Percentiles rank a stretch among this genome's conserved stretches.
Conservation (phyloP, 1,139 yeast genomes). For the Sugiyamaella paludigena region DNA sequence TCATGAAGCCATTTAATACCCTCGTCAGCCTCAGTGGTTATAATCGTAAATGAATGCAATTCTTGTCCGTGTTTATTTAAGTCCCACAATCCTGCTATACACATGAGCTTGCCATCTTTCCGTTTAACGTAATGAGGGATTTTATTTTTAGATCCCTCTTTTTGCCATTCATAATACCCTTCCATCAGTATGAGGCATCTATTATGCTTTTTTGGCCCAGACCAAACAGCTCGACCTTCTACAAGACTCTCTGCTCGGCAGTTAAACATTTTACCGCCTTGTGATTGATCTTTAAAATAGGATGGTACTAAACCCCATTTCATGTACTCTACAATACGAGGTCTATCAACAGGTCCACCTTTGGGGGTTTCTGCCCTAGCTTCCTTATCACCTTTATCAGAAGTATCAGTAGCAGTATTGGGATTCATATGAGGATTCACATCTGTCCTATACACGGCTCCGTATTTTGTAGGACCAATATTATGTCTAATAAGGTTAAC, state of each 20-base stretch:
- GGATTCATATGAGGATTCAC: constrained; percentile 10
- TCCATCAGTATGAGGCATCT: constrained; percentile 72
- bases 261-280: constrained; percentile 35
- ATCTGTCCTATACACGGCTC: constrained; percentile 44
- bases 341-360: not conserved
- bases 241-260: constrained; percentile 35
- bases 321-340: constrained; percentile 40
- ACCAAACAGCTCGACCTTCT: constrained; percentile 32
- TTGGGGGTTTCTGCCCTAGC: constrained; percentile 3
- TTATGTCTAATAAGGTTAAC: constrained; percentile 39
- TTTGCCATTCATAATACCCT: constrained; percentile 85
- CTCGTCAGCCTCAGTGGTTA: constrained; percentile 67
- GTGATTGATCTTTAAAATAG: constrained; percentile 45
- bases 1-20: constrained; percentile 67
- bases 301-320: constrained; percentile 61
- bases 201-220: constrained; percentile 34
- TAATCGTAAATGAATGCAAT: constrained; percentile 60
- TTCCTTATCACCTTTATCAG: constrained; percentile 7
- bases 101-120: constrained; percentile 51
- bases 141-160: constrained; percentile 37
- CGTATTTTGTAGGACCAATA: constrained; percentile 50
- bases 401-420: not conserved
- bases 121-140: constrained; percentile 66
- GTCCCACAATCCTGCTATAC: constrained; percentile 70
- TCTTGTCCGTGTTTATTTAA: constrained; percentile 29